Evolutionary conservation across 2,329 filamentous ascomycete species (phyloP).

Genomic region (Penicillium sp.): DNA sequence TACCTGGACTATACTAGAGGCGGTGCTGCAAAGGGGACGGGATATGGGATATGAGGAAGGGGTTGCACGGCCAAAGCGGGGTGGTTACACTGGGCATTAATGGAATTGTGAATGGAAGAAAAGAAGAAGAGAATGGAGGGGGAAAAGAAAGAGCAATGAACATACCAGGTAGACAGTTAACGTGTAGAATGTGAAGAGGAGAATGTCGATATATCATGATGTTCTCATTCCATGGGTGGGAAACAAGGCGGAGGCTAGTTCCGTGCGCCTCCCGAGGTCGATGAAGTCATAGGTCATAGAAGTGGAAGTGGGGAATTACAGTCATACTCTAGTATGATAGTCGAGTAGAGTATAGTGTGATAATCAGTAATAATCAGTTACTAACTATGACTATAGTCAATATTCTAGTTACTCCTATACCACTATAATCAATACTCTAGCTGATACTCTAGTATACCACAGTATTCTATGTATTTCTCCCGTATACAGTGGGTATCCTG

Average conservation of each 20-base stretch:
- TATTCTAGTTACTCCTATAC: neutral
- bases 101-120: neutral
- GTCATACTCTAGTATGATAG: neutral
- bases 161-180: neutral
- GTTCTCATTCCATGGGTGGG: constrained; percentile 16
- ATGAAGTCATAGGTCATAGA: no score
- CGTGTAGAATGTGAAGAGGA: no score
- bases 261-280: constrained; percentile 24
- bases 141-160: neutral
- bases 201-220: constrained; percentile 16
- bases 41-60: neutral
- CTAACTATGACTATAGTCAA: no score
- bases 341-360: neutral
- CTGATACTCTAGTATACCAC: neutral
- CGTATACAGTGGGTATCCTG: neutral
- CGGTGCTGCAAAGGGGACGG: neutral
- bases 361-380: neutral
- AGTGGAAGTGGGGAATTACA: neutral
- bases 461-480: neutral
- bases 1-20: constrained; percentile 6
- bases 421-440: no score
- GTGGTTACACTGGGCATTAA: constrained; percentile 14
- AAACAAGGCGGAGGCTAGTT: constrained; percentile 35
- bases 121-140: neutral
- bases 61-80: constrained; percentile 17